Evolutionary conservation across 2,329 filamentous ascomycete genomes (phyloP), one percentile per base, ranked within the genome.

Genomic region (Colletotrichum orbiculare): DNA sequence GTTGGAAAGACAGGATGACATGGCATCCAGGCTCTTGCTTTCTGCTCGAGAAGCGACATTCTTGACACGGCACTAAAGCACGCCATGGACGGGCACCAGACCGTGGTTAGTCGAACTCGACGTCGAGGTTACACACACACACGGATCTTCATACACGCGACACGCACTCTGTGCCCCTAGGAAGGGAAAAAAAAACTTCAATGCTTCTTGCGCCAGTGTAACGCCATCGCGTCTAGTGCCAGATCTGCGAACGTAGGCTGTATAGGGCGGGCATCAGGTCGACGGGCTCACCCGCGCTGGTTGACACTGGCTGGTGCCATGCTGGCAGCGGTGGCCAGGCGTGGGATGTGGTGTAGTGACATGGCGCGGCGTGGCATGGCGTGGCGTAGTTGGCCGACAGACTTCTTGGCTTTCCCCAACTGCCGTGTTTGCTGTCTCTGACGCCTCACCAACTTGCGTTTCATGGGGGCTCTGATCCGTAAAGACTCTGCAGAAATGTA

Each of bases 161-260:
- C 49, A 41, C 38, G 37, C 13, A 9, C 13, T 38, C 12, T 13
- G 2, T 25, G 4, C 25, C 25, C 25, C 25, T 25, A 25, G 25
- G 25, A 25, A 25, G 25, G 25, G 1, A 25, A 25, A 5, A 25
- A 5, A 25, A 25, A 25, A 25, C 25, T 25, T 5, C 25, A 25
- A 25, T 25, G 25, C 25, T 25, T 25, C 25, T 25, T 25, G 25
- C 25, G 25, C 25, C 25, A 25, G 25, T 25, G 25, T 25, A 54
- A 49, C 54, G 54, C 54, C 54, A 57, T 49, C 54, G 58, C 58
- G 57, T 61, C 7, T 65, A 65, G 62, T 53, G 57, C 46, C 57
- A n/a, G 62, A 65, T 65, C 62, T 61, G 46, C 58, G 39, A 52
- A 42, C 13, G 33, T 48, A 57, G 62, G 62, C 52, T 47, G 58